Base-by-base conservation (phyloP, 495 filamentous ascomycete species). In the Platismatia glauca region DNA sequence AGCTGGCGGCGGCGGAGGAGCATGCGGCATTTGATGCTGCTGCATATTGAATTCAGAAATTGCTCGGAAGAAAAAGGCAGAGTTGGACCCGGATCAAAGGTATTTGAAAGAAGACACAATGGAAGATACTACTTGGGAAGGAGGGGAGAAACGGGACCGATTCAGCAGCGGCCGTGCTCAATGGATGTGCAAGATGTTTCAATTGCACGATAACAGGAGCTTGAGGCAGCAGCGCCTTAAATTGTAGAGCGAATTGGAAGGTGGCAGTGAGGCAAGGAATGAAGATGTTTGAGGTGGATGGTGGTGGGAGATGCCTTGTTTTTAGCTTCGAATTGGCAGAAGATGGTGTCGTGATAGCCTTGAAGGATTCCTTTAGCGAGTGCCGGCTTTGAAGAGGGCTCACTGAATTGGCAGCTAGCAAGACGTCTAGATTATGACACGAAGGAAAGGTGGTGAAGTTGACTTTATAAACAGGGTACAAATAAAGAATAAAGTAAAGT, bases 261-360 rank as follows among this genome's bases (percentile, higher is more conserved):
- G 41, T 22, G 24, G 11, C 31, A 52, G 33, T 16, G 18, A 55
- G 33, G 55, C 16, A 57, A 29, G 20, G 35, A 55, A 31, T 38
- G 48, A 56, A 61, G 61, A 52, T 46, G 39, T 34, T 24, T 63
- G 33, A 15, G 34, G 33, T 31, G 44, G 29, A 48, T 22, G 4
- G n/a, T 31, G 38, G 61, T 37, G 61, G 61, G 15, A 37, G 31
- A 5, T 50, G 61, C 61, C 61, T 58, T 55, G 57, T 46, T 58
- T 57, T 44, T 44, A 57, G 38, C 61, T 58, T 44, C 31, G 15
- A 29, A 37, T 31, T 37, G 41, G 35, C 18, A 38, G 20, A 46
- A 46, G 61, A 58, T 48, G 61, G 61, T 63, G 61, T 48, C 38
- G 31, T 63, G 61, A 55, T 58, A 48, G 61, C 61, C 39, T 63